Evolutionary conservation across 2,329 filamentous ascomycete species (phyloP), one percentile per base, ranked within the genome.

Genomic region (Aspergillus sp.): DNA sequence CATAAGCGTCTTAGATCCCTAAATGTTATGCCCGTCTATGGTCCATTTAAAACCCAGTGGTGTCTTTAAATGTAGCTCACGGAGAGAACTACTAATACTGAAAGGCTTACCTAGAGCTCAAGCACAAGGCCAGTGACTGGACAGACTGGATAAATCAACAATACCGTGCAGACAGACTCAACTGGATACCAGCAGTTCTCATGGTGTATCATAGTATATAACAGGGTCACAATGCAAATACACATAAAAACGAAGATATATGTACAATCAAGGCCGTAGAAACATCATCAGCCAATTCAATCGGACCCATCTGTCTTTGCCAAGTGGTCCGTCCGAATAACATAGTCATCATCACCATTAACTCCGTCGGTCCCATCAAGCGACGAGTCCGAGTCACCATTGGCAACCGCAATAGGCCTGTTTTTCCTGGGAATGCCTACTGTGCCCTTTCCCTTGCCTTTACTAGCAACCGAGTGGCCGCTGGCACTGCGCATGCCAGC

Each of bases 321-420:
- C 20, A 76, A 56, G 62, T 76, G 73, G 44, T 75, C 73, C 2
- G 73, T 76, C n/a, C 68, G 67, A 22, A 76, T 64, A 44, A 75
- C 62, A 57, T 76, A 76, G 36, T 76, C 74, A 55, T 75, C 72
- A 39, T 74, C 71, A 3, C 69, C 69, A 36, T 66, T 70, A 32
- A 45, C 48, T 13, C 65, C 67, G 2, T 62, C 66, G n/a, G 60
- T 59, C 12, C 56, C 68, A 41, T 71, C 66, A 15, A 68, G 43
- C 4, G 71, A 71, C 17, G 66, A 71, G 64, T 74, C 71, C 1
- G 68, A 69, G 48, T 72, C 69, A 5, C 58, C 68, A 18, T 69
- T 71, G 48, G 64, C 71, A 24, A 68, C 63, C 13, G 73, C 72
- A 15, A 74, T 64, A 1, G 65, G 60, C 56, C 72, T 76, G 36